Base-by-base conservation (phyloP, 2,329 filamentous ascomycete genomes). In the Scortechinia acanthostroma region DNA sequence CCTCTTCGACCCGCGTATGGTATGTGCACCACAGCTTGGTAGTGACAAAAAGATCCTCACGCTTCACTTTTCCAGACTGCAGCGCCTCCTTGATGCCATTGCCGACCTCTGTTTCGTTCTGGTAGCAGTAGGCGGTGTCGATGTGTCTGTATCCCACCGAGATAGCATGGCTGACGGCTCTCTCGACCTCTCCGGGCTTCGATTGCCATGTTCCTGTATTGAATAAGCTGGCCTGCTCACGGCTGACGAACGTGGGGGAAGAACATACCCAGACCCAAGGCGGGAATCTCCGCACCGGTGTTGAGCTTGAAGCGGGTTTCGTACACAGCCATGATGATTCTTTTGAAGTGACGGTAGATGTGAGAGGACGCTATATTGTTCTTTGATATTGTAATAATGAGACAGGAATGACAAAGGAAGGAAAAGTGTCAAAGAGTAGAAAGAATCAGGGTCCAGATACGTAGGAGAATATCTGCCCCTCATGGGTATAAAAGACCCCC, bases 11-110 rank as follows among this genome's bases (percentile, higher is more conserved):
- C 4, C 82, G 73, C 22, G 77, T 78, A 62, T 85, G 83, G 68
- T 86, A 91, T 43, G 86, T 88, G 57, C 81, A 84, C 86, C 88
- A 94, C 28, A 91, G 76, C 74, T 95, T 94, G 56, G 83, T 88
- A 45, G 88, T 86, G 48, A 94, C 78, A 66, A 93, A 94, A 49
- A 94, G 66, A 47, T 94, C 86, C 60, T 86, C 77, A 49, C 88
- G 77, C 73, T 83, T 86, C 54, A 86, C 69, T 49, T 77, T 70
- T 20, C 87, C 87, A 3, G 78, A 68, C 21, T 69, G 71, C 56
- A 91, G 80, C 22, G 85, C 88, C 46, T 86, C 81, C 58, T 80
- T 78, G 45, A 95, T 74, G 6, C 86, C 89, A 58, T 82, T 69
- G 50, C 89, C 89, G 15, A 94, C 88, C 62, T 91, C 87, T 42